Evolutionary conservation across 345 rosid species (phyloP), one percentile per base, ranked within the genome.

Genomic region (Citrus unshiu): DNA sequence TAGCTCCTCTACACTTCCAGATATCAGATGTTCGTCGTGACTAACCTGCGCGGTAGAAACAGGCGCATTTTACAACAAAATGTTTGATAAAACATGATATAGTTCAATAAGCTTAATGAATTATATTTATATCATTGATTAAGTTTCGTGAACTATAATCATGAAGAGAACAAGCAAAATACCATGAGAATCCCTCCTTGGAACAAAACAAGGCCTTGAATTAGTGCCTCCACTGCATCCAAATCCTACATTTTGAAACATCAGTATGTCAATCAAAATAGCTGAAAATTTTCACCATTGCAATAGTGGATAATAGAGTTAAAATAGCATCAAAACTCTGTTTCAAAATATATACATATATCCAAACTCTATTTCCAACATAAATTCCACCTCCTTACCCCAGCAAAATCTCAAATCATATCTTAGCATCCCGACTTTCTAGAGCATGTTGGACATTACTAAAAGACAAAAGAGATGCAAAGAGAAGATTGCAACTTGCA

Each of bases 131-230:
- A 22, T 35, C 39, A 46, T 56, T 27, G 25, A 66, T 37, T 0
- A 62, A 43, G 32, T 12, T 54, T 68, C 19, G 7, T 8, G 12
- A 76, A 74, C 29, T 59, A 19, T 7, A 65, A 63, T 35, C 34
- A 67, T 25, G 24, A 43, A 39, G 60, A 25, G 72, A 80, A 32
- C 35, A 37, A 34, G 78, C n/a, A 37, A 24, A 46, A 39, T 89
- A 95, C 99, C 99, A 91, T 93, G 82, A 95, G 91, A 77, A 95
- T 93, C 71, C 99, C 98, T 84, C 99, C 99, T 88, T 95, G 98
- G 90, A 90, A 93, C 80, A 95, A 65, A 59, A 95, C 98, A 75
- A 95, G 98, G 59, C 99, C 99, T 90, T 95, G 98, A 81, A 95
- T 95, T 81, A 95, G 85, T 34, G 99, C 99, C 85, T 95, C 99